These are phyloP conservation scores for Entomortierella chlamydospora DNA, from an alignment of 192 early-diverging fungal genomes.

Conservation along the genomic window DNA sequence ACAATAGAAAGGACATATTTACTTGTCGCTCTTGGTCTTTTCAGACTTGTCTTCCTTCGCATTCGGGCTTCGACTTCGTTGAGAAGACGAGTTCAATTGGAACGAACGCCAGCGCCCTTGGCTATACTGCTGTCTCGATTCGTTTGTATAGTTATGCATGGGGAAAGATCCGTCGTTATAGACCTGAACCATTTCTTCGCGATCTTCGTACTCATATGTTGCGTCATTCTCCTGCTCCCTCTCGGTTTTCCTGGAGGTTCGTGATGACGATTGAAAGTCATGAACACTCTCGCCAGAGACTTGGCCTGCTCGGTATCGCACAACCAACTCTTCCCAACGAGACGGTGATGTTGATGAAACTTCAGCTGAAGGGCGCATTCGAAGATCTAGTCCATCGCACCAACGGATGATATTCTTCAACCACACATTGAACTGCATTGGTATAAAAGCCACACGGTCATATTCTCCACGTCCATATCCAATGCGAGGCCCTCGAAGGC, in stretches of 20 bases:
- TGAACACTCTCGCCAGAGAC: not conserved
- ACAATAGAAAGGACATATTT: constrained; percentile 4
- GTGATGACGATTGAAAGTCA: not conserved
- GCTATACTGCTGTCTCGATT: constrained; percentile 2
- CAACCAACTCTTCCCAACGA: constrained; percentile 38
- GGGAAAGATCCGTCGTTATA: constrained; percentile 2
- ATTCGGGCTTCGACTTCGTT: not conserved
- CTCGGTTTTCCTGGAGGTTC: not conserved
- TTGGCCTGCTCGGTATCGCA: constrained; percentile 17
- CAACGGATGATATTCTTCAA: constrained; percentile 49
- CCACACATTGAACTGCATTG: constrained; percentile 53
- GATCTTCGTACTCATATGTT: not conserved
- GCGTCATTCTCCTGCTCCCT: constrained; percentile 6
- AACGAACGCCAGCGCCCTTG: constrained; percentile 31
- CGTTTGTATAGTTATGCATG: constrained; percentile 6
- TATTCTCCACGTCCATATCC: constrained; percentile 53
- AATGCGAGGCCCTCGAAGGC: constrained; percentile 43
- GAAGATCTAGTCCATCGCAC: constrained; percentile 58
- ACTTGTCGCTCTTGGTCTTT: constrained; percentile 24
- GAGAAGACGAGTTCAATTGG: not conserved
- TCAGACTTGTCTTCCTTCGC: constrained; percentile 7
- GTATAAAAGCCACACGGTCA: constrained; percentile 52
- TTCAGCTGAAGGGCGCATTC: constrained; percentile 15
- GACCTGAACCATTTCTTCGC: constrained; percentile 24
- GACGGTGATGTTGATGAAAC: not conserved